Percentiles rank a stretch among this genome's conserved stretches.
Evolutionary conservation across 805 yeast genomes (phyloP).

Genomic region (Tetrapisispora fleetii): DNA sequence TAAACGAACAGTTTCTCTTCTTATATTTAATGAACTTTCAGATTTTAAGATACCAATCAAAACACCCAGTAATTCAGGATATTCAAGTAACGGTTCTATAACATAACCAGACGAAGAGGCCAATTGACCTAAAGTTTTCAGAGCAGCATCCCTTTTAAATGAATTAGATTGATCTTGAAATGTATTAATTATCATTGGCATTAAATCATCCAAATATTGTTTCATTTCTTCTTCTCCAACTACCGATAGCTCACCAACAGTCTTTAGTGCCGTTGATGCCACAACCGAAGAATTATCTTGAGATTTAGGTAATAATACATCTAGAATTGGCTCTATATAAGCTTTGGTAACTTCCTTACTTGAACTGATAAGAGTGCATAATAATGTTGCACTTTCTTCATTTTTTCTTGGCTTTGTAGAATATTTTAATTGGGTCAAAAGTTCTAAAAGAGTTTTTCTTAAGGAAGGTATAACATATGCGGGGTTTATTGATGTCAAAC

Average conservation of each 20-base stretch:
- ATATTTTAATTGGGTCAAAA: conserved; percentile 75
- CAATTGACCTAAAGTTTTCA: conserved; percentile 77
- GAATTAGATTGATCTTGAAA: conserved; percentile 90
- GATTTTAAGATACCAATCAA: conserved; percentile 72
- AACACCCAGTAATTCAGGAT: conserved; percentile 79
- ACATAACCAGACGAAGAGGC: conserved; percentile 91
- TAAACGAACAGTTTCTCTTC: conserved; percentile 80
- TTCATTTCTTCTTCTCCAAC: conserved; percentile 82
- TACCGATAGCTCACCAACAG: conserved; percentile 79
- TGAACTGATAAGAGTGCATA: conserved; percentile 63
- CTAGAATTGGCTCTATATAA: conserved; percentile 83
- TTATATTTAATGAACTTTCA: conserved; percentile 62
- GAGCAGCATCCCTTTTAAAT: conserved; percentile 78
- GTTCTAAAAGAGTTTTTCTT: conserved; percentile 75
- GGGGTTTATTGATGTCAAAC: conserved; percentile 79
- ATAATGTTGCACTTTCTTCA: conserved; percentile 75
- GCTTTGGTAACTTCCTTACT: conserved; percentile 82
- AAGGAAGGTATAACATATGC: conserved; percentile 92
- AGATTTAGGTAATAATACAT: conserved; percentile 68
- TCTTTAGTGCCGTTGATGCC: conserved; percentile 73
- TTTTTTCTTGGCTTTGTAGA: conserved; percentile 65
- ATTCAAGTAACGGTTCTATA: conserved; percentile 82
- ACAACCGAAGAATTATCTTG: conserved; percentile 68
- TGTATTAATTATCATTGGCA: conserved; percentile 82
- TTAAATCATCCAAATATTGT: conserved; percentile 60